Conservation (phyloP, 257 asterid genomes). For the Jasminum sambac region DNA sequence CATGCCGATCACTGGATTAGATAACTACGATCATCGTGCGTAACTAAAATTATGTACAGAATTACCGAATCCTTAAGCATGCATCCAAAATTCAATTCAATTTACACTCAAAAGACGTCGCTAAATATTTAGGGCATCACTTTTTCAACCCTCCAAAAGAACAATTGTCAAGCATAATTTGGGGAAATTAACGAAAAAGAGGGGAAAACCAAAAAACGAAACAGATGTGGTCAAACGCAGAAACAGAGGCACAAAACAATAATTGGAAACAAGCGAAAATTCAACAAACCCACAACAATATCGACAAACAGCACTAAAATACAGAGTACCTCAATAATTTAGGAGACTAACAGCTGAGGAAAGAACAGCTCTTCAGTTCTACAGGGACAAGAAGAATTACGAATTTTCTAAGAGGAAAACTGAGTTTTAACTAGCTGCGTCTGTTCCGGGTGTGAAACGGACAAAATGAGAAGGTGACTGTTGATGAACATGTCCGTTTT, state of each 20-base stretch:
- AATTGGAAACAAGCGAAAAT: conserved; percentile 15
- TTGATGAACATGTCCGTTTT: conserved; percentile 23
- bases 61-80: not conserved
- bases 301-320: conserved; percentile 9
- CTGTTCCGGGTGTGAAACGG: conserved; percentile 36
- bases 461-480: conserved; percentile 33
- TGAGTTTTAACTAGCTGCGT: conserved; percentile 20
- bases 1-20: too few species aligned
- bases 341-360: conserved; percentile 19
- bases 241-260: not conserved
- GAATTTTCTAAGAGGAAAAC: not conserved
- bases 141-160: not conserved
- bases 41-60: not conserved
- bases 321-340: conserved; percentile 37
- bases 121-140: not conserved
- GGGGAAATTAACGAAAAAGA: not conserved
- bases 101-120: not conserved
- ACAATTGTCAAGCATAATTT: not conserved
- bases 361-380: not conserved
- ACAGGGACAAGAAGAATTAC: conserved; percentile 2
- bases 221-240: not conserved
- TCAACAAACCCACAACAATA: not conserved
- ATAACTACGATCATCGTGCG: not conserved
- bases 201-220: not conserved
- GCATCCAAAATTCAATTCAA: not conserved